A percentile compares a stretch with the other conserved stretches of the same genome.
phyloP scores from a whole-genome alignment of 257 asterid genomes.

The Ophiorrhiza pumila region DNA sequence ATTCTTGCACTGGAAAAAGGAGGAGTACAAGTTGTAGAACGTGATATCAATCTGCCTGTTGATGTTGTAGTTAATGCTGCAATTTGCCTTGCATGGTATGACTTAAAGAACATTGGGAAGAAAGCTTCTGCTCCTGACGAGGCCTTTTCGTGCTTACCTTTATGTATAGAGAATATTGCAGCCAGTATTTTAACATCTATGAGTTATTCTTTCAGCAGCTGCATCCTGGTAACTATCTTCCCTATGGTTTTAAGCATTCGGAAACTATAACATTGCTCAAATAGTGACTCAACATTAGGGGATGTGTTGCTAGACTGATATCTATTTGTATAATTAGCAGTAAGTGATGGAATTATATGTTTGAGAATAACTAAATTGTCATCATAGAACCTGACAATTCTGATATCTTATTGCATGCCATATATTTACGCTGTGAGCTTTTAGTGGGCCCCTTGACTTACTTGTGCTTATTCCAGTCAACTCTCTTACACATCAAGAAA shows the following conservation, averaged over 20 bases:
- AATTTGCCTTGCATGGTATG: constrained; percentile 88
- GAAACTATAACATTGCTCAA: background rate
- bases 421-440: background rate
- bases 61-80: constrained; percentile 71
- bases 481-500: background rate
- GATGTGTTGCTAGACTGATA: background rate
- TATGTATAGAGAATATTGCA: constrained; percentile 87
- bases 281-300: background rate
- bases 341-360: background rate
- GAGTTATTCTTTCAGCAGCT: constrained; percentile 90
- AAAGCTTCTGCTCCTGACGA: constrained; percentile 80
- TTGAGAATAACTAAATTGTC: background rate
- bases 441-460: background rate
- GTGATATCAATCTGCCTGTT: constrained; percentile 72
- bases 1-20: constrained; percentile 81
- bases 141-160: constrained; percentile 75
- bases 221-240: constrained; percentile 75
- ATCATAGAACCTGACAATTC: background rate
- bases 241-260: constrained; percentile 16
- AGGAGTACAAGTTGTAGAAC: constrained; percentile 88
- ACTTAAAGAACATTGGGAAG: constrained; percentile 71
- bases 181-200: constrained; percentile 73
- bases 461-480: background rate
- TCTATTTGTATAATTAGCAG: background rate
- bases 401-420: background rate